A percentile compares a stretch with the other conserved stretches of the same genome.
Evolutionary conservation across 495 filamentous ascomycete genomes (phyloP).

Genomic region (Aspergillus panamensis): DNA sequence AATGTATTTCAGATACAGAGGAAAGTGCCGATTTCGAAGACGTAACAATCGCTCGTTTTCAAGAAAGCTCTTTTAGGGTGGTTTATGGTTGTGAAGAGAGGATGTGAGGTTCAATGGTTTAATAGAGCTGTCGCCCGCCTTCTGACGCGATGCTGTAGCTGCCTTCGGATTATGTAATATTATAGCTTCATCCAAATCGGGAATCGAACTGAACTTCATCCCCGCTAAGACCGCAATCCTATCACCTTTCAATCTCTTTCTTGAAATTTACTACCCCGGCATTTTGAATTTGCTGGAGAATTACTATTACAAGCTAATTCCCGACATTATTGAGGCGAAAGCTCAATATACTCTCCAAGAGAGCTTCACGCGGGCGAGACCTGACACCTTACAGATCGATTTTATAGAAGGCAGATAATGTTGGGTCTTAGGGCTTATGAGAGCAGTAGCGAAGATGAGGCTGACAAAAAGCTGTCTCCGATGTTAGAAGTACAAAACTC

Average conservation of each 20-base stretch:
- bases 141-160: slow-evolving; percentile 45
- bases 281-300: too few relatives aligned
- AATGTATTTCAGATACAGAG: slow-evolving; percentile 6
- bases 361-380: too few relatives aligned
- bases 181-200: slow-evolving; percentile 10
- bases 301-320: too few relatives aligned
- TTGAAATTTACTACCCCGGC: too few relatives aligned
- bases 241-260: too few relatives aligned
- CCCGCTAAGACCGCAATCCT: background rate
- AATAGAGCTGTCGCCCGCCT: slow-evolving; percentile 19
- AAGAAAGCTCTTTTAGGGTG: background rate
- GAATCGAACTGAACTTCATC: background rate
- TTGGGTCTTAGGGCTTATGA: slow-evolving; percentile 66
- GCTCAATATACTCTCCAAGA: too few relatives aligned
- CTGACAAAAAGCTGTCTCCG: slow-evolving; percentile 23
- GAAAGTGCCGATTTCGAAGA: background rate
- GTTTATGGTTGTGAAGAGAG: background rate
- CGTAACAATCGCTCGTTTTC: background rate
- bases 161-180: slow-evolving; percentile 42
- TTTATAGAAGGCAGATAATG: slow-evolving; percentile 43
- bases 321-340: too few relatives aligned
- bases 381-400: too few relatives aligned
- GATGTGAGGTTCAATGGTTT: slow-evolving; percentile 11
- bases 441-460: slow-evolving; percentile 75
- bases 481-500: slow-evolving; percentile 21